Evolutionary conservation across 306 rosid species (phyloP), one percentile per base, ranked within the genome.

Genomic region (Sindora glabra): DNA sequence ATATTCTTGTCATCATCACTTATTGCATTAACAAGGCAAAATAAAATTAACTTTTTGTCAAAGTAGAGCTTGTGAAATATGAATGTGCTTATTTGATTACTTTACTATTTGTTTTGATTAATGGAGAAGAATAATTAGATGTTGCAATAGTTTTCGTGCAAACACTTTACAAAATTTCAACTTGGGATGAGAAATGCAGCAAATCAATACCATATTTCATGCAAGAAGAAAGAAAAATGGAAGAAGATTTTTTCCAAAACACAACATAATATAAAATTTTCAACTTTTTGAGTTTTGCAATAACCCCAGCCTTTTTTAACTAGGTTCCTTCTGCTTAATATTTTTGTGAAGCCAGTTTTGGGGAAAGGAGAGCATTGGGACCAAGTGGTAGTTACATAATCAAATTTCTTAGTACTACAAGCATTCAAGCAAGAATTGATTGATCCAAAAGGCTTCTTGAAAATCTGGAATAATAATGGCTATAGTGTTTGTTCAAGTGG

Each of bases 401-500:
- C 82, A 7, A 82, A 82, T 62, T 82, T 64, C 36, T 62, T 79
- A 62, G 59, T 85, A 4, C 82, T 82, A 16, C 78, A 82, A 64
- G 85, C 88, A 3, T 61, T 82, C 69, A 82, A 79, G 78, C 79
- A 65, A 11, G 88, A 82, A 24, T 69, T 82, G 23, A 56, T 46
- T 13, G 85, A 82, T 53, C 85, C 88, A 5, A 78, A 71, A 57
- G 88, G 88, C 39, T 74, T 82, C 64, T 45, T 82, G 29, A 64
- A 56, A 70, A 79, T 82, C 77, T 82, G 85, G 88, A 82, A 82
- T 44, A 85, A 79, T 44, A 78, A 80, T 21, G 82, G 85, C 30
- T 75, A 55, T 36, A 85, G 85, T 11, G 85, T 85, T 39, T 78
- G 88, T 54, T 82, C 88, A 3, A 82, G 88, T 27, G 85, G 85